Evolutionary conservation across 2,329 filamentous ascomycete species (phyloP).

Genomic region (Bisporella sp.): DNA sequence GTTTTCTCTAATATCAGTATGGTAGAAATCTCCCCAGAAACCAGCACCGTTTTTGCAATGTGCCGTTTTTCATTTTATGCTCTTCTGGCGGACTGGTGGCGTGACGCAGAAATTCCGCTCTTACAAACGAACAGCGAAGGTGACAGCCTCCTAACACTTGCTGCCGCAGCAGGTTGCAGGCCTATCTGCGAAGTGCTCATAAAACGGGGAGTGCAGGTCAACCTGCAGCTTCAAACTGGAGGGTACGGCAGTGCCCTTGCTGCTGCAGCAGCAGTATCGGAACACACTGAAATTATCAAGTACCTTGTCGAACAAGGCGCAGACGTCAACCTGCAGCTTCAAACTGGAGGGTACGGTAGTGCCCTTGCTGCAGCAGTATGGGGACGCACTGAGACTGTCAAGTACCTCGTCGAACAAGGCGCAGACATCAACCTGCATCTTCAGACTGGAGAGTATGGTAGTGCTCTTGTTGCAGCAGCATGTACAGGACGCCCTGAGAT

Average conservation of each 20-base stretch:
- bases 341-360: background rate
- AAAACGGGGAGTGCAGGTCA: conserved; percentile 4
- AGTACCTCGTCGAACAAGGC: conserved; percentile 1
- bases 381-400: background rate
- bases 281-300: conserved; percentile 1
- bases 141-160: background rate
- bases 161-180: background rate
- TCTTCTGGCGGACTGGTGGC: background rate
- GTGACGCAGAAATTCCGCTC: background rate
- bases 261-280: background rate
- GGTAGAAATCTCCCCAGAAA: background rate
- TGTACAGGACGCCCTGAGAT: background rate
- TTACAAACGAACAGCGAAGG: background rate
- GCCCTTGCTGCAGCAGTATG: conserved; percentile 3
- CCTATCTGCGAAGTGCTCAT: conserved; percentile 3
- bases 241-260: background rate
- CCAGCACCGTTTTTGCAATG: background rate
- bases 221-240: conserved; percentile 7
- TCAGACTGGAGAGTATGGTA: conserved; percentile 3
- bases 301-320: conserved; percentile 3
- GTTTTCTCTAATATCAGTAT: background rate
- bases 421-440: conserved; percentile 7
- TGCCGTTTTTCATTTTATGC: background rate
- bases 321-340: conserved; percentile 3
- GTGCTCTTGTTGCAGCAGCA: conserved; percentile 6